Evolutionary conservation across 2,329 filamentous ascomycete genomes (phyloP).

Genomic region (Plectosphaerella cucumerina): DNA sequence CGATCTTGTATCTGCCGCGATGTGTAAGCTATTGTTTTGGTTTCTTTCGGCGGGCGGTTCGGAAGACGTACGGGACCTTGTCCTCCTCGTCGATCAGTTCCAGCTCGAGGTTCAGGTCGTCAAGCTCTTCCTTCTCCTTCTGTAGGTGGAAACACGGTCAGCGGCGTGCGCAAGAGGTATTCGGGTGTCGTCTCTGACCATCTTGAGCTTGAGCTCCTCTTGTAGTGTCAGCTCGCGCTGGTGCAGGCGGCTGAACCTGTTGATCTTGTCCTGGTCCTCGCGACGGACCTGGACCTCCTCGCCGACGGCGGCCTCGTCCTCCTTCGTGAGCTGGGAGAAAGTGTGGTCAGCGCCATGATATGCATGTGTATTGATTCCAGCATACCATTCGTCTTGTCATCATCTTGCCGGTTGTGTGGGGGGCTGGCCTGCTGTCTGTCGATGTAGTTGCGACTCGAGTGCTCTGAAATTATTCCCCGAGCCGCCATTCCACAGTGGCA

Average conservation of each 20-base stretch:
- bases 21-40: not conserved
- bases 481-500: conserved; percentile 4
- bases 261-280: conserved; percentile 99
- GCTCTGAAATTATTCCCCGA: conserved; percentile 6
- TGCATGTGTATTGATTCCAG: accelerated
- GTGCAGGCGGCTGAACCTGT: conserved; percentile 91
- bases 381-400: conserved; percentile 59
- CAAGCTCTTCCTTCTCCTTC: conserved; percentile 98
- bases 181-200: conserved; percentile 45
- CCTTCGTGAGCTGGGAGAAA: conserved; percentile 72
- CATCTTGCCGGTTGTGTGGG: conserved; percentile 22
- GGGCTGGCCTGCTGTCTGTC: not conserved
- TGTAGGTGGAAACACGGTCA: conserved; percentile 31
- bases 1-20: conserved; percentile 81
- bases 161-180: not conserved
- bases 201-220: conserved; percentile 75
- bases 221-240: conserved; percentile 76
- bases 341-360: not conserved
- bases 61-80: conserved; percentile 69
- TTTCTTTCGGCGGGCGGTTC: not conserved
- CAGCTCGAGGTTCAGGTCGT: conserved; percentile 85
- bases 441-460: conserved; percentile 1
- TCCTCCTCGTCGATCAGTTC: conserved; percentile 96
- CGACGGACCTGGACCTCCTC: conserved; percentile 92
- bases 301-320: conserved; percentile 75